These are phyloP conservation scores for Jaenimonas drosophilae DNA, from an alignment of 208 protist genomes.

Conservation along the genomic window DNA sequence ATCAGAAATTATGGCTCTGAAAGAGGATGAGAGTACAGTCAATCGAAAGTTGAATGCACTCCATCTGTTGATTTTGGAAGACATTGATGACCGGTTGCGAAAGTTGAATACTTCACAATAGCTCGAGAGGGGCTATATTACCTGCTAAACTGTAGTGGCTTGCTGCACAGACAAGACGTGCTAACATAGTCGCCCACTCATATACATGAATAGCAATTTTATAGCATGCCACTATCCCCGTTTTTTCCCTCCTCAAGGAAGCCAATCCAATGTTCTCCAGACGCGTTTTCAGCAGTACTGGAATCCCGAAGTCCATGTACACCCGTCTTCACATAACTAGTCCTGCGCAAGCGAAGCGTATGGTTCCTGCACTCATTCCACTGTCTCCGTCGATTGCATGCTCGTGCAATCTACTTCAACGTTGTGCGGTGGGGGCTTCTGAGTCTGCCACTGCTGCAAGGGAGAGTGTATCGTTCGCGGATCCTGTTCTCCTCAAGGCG, in stretches of 20 bases:
- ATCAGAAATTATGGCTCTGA: slow-evolving; percentile 42
- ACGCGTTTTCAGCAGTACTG: slow-evolving; percentile 57
- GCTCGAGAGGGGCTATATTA: too few species aligned
- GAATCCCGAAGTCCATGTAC: slow-evolving; percentile 70
- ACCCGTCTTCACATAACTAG: slow-evolving; percentile 56
- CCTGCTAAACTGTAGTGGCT: too few species aligned
- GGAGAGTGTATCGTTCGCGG: too few species aligned
- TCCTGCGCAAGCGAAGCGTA: slow-evolving; percentile 37
- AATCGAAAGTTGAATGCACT: slow-evolving; percentile 52
- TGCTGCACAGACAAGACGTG: too few species aligned
- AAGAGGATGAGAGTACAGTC: slow-evolving; percentile 47
- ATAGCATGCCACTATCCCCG: too few species aligned
- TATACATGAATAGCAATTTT: too few species aligned
- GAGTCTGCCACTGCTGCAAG: too few species aligned
- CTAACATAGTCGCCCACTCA: too few species aligned
- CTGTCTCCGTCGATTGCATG: slow-evolving; percentile 6
- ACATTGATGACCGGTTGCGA: slow-evolving; percentile 24
- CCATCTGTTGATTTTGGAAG: slow-evolving; percentile 21
- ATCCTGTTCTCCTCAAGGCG: slow-evolving; percentile 25
- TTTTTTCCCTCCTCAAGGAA: too few species aligned
- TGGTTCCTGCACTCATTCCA: slow-evolving; percentile 52
- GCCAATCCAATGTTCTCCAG: slow-evolving; percentile 48
- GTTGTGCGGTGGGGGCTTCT: too few species aligned
- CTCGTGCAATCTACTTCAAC: too few species aligned
- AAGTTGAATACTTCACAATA: too few species aligned